Percentiles rank a stretch among this genome's conserved stretches.
Conservation (phyloP, 805 yeast genomes). For the Pichia cephalocereana region DNA sequence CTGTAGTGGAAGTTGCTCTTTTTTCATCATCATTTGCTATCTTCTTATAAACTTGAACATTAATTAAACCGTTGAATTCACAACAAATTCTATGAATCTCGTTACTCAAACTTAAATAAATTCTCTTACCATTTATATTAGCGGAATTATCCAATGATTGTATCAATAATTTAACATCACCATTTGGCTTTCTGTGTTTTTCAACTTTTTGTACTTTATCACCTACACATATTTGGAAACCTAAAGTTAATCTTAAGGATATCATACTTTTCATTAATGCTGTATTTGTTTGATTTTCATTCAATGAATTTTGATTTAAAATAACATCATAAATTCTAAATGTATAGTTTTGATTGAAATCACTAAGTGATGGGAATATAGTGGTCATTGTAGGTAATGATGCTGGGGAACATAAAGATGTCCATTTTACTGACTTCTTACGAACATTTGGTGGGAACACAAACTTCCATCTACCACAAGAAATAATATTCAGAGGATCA, state of each 20-base stretch:
- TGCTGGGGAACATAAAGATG: conserved; percentile 88
- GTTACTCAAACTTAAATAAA: conserved; percentile 69
- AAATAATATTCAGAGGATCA: conserved; percentile 44
- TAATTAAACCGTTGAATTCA: conserved; percentile 62
- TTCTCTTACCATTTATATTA: conserved; percentile 44
- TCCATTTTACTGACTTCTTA: conserved; percentile 76
- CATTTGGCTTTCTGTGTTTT: conserved; percentile 43
- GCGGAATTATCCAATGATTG: conserved; percentile 42
- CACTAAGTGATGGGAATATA: conserved; percentile 61
- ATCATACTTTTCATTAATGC: conserved; percentile 82
- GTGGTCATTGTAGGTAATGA: conserved; percentile 77
- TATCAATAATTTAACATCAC: conserved; percentile 42
- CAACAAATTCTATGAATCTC: conserved; percentile 79
- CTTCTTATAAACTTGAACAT: conserved; percentile 65
- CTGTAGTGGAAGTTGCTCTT: conserved; percentile 12
- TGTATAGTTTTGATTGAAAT: conserved; percentile 63
- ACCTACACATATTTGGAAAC: conserved; percentile 86
- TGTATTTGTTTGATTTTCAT: conserved; percentile 40
- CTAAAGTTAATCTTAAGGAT: conserved; percentile 68
- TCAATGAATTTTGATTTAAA: conserved; percentile 48
- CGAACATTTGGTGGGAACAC: conserved; percentile 71
- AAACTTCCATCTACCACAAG: conserved; percentile 85
- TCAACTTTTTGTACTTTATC: conserved; percentile 59
- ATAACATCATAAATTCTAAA: conserved; percentile 78
- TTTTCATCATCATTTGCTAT: conserved; percentile 12